Base-by-base conservation (phyloP, 2,329 filamentous ascomycete species). In the Alternaria consortialis region DNA sequence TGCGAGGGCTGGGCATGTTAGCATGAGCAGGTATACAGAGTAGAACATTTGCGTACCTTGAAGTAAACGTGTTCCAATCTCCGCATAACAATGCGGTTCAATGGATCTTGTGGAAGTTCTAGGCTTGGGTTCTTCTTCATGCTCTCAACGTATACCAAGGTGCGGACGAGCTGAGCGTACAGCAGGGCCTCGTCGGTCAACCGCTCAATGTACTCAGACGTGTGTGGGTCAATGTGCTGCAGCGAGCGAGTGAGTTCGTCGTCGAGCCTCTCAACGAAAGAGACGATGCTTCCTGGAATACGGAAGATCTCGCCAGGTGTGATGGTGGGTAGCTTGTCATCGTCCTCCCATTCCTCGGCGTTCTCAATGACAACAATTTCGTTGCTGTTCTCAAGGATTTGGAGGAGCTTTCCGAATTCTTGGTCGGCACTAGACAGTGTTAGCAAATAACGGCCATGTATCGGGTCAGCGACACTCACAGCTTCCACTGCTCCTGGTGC, bases 321-420 rank as follows among this genome's bases (percentile, higher is more conserved):
- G 69, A 94, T 84, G 32, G 85, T 85, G 13, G 95, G 95, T 40
- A 89, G 87, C 85, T 97, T 98, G 73, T 99, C 96, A 70, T 99
- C 96, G 74, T 99, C 95, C 71, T 99, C 95, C 95, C 95, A 98
- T 81, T 99, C 95, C 78, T 99, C 95, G 23, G 93, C 95, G 69
- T 88, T 90, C 82, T 99, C 95, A 25, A 95, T 85, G 48, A 99
- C 92, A 53, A 98, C 85, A 77, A 94, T 91, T 66, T 95, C 89
- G 63, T 86, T 85, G 82, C 92, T 92, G 62, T 86, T 81, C 79
- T 97, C 92, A 40, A 99, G 88, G 17, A 93, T 88, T 63, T 88
- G 84, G 40, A 99, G 85, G 31, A 99, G 87, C 48, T 85, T 85
- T 13, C 87, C 87, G 64, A 98, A 89, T 77, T 99, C 95, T 79